Evolutionary conservation across 1,139 yeast species (phyloP), one percentile per base, ranked within the genome.

Genomic region (Yamadazyma taylorii): DNA sequence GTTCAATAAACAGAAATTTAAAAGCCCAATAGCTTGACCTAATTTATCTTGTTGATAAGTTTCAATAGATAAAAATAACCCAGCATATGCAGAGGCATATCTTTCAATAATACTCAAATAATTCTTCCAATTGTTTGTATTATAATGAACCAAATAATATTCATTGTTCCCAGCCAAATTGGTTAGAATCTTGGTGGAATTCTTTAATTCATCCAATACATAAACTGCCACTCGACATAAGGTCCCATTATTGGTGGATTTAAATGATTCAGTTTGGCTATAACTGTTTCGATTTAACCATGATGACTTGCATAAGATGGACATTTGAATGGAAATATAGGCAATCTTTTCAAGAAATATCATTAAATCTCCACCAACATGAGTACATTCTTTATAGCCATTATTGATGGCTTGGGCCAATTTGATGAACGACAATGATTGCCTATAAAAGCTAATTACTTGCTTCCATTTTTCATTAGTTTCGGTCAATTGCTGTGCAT

Each of bases 21-120:
- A 50, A 14, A 71, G 50, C 0, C 78, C 78, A 16, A 72, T 57
- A 1, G 77, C 73, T 29, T 60, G 62, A 1, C 78, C 78, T 9
- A 70, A 35, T 37, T 63, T 60, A 34, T 60, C 54, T 34, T 69
- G 66, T 41, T 67, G 73, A 45, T 72, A 70, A 36, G 60, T 54
- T 40, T 71, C 77, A 28, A 70, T 63, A 0, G 75, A 55, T 15
- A 70, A 55, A 41, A 70, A 72, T 29, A 68, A 48, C 0, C 73
- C 76, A 24, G 75, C 69, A 40, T 70, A 69, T 0, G 74, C 74
- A 15, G 55, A 49, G 4, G 66, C 56, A 47, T 71, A 72, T 34
- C 61, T 65, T 33, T 61, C 61, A 26, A 66, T 50, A 3, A 70
- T 39, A 2, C 35, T 35, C 32, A 71, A 49, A 43, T 70, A 71